Conservation (phyloP, 1,139 yeast genomes). For the Scheffersomyces titani region DNA sequence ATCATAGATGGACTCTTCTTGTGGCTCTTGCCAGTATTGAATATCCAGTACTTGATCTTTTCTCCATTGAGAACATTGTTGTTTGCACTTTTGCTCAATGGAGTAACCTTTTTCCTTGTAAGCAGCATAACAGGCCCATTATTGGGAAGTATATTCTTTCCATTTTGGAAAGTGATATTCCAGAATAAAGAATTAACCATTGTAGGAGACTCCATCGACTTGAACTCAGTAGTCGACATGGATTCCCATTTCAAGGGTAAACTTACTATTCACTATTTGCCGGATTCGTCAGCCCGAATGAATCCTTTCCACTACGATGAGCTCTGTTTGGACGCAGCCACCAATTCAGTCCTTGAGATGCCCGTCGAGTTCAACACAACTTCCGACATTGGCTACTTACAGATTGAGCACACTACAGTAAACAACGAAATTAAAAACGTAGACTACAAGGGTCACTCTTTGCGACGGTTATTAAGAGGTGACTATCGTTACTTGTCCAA, state of each 20-base stretch:
- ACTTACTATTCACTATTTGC: slow-evolving; percentile 82
- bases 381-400: slow-evolving; percentile 66
- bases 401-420: slow-evolving; percentile 63
- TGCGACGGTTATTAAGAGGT: slow-evolving; percentile 43
- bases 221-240: slow-evolving; percentile 53
- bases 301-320: slow-evolving; percentile 68
- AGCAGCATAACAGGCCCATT: slow-evolving; percentile 40
- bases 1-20: slow-evolving; percentile 70
- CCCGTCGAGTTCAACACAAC: slow-evolving; percentile 87
- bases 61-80: slow-evolving; percentile 54
- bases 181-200: slow-evolving; percentile 64
- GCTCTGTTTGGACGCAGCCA: slow-evolving; percentile 54
- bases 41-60: slow-evolving; percentile 72
- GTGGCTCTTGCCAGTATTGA: slow-evolving; percentile 69
- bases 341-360: slow-evolving; percentile 34
- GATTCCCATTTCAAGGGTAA: slow-evolving; percentile 81
- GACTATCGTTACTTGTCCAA: slow-evolving; percentile 42
- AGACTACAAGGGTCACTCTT: slow-evolving; percentile 59
- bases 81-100: slow-evolving; percentile 35
- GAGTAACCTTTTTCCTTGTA: slow-evolving; percentile 43
- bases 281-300: slow-evolving; percentile 85
- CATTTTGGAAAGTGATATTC: slow-evolving; percentile 51
- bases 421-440: slow-evolving; percentile 47
- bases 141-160: slow-evolving; percentile 31
- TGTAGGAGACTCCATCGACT: slow-evolving; percentile 54